Evolutionary conservation across 2,329 filamentous ascomycete genomes (phyloP).

Genomic region (Emergomyces orientalis): DNA sequence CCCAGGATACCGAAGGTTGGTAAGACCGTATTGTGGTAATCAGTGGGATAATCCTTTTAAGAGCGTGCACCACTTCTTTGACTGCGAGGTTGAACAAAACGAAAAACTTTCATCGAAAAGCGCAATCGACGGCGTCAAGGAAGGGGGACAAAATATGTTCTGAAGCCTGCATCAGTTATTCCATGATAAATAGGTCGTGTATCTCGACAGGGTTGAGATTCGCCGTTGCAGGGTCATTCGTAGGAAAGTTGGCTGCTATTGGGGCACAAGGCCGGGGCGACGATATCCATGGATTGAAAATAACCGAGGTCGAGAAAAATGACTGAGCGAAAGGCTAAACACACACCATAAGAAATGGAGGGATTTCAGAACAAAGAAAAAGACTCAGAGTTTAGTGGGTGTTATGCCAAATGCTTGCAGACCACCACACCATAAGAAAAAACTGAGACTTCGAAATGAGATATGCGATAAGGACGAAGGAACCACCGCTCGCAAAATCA

Average conservation of each 20-base stretch:
- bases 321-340: conserved; percentile 11
- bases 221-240: conserved; percentile 3
- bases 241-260: conserved; percentile 10
- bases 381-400: conserved; percentile 9
- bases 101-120: conserved; percentile 9
- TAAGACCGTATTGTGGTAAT: conserved; percentile 11
- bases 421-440: conserved; percentile 7
- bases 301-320: conserved; percentile 11
- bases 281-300: conserved; percentile 14
- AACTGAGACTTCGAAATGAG: conserved; percentile 10
- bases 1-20: conserved; percentile 10
- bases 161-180: conserved; percentile 15
- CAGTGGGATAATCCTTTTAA: conserved; percentile 15
- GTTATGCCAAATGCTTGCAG: conserved; percentile 3
- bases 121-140: conserved; percentile 12
- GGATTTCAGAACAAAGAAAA: conserved; percentile 15
- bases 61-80: neutral
- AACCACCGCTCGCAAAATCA: conserved; percentile 29
- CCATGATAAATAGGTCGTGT: conserved; percentile 11
- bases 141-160: conserved; percentile 12
- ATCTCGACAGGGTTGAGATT: conserved; percentile 10
- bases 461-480: conserved; percentile 11
- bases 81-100: conserved; percentile 1
- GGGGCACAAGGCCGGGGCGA: conserved; percentile 20
- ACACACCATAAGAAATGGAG: conserved; percentile 14